Conservation (phyloP, 108 stramenopile species). For the Hondaea fermentalgiana region DNA sequence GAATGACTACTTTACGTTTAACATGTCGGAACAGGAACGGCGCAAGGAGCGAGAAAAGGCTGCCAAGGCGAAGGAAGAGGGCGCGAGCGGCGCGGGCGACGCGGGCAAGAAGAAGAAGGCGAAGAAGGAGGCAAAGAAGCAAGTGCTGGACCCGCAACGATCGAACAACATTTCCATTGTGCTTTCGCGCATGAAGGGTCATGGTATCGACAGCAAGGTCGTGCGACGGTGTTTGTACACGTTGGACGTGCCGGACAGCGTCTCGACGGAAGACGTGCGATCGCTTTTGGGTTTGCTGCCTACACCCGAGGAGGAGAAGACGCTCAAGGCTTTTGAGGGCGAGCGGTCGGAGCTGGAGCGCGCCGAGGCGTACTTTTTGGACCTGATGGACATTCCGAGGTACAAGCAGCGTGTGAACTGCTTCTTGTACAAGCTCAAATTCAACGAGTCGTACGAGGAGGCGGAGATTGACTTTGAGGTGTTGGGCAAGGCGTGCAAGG, state of each 20-base stretch:
- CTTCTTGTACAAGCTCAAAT: constrained; percentile 70
- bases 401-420: constrained; percentile 59
- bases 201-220: background rate
- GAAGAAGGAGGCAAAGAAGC: constrained; percentile 11
- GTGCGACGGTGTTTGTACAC: background rate
- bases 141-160: background rate
- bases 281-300: background rate
- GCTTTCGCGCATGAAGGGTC: background rate
- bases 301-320: constrained; percentile 16
- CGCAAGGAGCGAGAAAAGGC: constrained; percentile 5
- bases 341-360: background rate
- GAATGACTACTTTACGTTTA: background rate
- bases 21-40: background rate
- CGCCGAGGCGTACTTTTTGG: constrained; percentile 24
- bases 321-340: background rate
- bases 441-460: constrained; percentile 73
- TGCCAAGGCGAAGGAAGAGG: background rate
- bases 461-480: constrained; percentile 33
- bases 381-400: background rate
- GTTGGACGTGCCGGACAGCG: background rate
- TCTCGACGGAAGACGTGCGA: background rate
- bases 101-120: background rate
- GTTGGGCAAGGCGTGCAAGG: background rate
- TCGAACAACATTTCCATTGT: constrained; percentile 7
- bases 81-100: background rate